These are phyloP conservation scores for Diaporthe citriasiana DNA, from an alignment of 2,329 filamentous ascomycete species.

Conservation along the genomic window DNA sequence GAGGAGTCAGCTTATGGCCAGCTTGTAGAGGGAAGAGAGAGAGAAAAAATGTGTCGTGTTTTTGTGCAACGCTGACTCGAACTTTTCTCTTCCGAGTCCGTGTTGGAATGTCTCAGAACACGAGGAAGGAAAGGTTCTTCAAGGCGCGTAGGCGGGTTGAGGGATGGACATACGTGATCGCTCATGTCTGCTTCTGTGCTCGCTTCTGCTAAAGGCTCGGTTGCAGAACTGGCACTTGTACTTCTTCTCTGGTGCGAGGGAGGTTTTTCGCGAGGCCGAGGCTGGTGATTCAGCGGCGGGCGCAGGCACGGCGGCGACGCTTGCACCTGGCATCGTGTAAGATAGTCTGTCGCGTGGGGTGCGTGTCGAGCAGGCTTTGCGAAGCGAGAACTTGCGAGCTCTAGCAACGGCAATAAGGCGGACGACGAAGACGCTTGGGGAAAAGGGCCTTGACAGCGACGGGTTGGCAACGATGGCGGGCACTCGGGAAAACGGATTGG, in stretches of 20 bases:
- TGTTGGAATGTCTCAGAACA: slow-evolving; percentile 33
- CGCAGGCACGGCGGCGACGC: slow-evolving; percentile 74
- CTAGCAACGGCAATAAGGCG: slow-evolving; percentile 40
- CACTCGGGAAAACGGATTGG: slow-evolving; percentile 50
- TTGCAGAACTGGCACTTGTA: slow-evolving; percentile 99
- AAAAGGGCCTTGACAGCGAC: slow-evolving; percentile 38
- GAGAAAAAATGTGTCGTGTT: slow-evolving; percentile 1
- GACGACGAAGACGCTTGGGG: slow-evolving; percentile 47
- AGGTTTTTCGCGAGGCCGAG: slow-evolving; percentile 80
- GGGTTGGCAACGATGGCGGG: slow-evolving; percentile 49
- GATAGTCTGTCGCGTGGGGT: slow-evolving; percentile 52
- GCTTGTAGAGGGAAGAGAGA: not conserved
- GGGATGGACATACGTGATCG: slow-evolving; percentile 86
- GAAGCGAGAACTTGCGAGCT: slow-evolving; percentile 38
- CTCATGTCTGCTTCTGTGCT: slow-evolving; percentile 97
- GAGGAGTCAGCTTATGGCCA: slow-evolving; percentile 20
- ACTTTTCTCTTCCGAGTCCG: not conserved
- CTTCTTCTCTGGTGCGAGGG: slow-evolving; percentile 90
- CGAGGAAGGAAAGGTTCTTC: not conserved
- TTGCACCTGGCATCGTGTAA: slow-evolving; percentile 77
- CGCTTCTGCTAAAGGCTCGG: slow-evolving; percentile 95
- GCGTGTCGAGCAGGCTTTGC: slow-evolving; percentile 43
- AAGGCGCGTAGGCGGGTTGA: slow-evolving; percentile 37
- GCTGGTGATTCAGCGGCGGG: slow-evolving; percentile 72
- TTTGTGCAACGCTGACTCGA: slow-evolving; percentile 34